Base-by-base conservation (phyloP, 108 stramenopile genomes). In the Cyclostephanos tholiformis region DNA sequence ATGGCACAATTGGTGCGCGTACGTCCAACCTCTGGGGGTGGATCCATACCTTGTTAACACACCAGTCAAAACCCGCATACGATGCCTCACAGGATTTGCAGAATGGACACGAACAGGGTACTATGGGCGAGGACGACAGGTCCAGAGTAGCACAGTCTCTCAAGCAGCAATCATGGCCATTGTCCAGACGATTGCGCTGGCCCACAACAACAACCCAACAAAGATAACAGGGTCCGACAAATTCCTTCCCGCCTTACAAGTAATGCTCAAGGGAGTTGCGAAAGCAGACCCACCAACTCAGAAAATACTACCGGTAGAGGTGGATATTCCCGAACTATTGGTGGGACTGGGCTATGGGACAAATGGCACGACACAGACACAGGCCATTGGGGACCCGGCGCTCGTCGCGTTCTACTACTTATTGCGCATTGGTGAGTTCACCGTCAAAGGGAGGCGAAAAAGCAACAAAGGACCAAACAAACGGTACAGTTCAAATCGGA, bases 381-480 rank as follows among this genome's bases (percentile, higher is more conserved):
- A 14, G n/a, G 41, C 41, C 1, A 20, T 43, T 1, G 69, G 56
- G 25, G 61, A 64, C 6, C 20, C 25, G 0, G 2, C 62, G 0
- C 2, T 72, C 1, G 52, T 72, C 35, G 63, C 71, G n/a, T 41
- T 72, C 25, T 72, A 63, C 38, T 63, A 63, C 11, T 17, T 72
- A 0, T 16, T 63, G 1, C 17, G 62, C 2, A 29, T 72, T 13
- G 71, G 71, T 0, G 71, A 72, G 32, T 72, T 63, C 59, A 63
- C 71, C 9, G 39, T 53, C 0, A 69, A 69, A 10, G 22, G 57
- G 0, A 0, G 25, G 2, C 69, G 56, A 17, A 59, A 44, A 19
- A 8, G 2, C 0, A 58, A 5, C 6, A 69, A n/a, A n/a, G n/a
- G n/a, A n/a, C n/a, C n/a, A n/a, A 69, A 14, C 69, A 69, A 44